Evolutionary conservation across 2,329 filamentous ascomycete genomes (phyloP).

Genomic region (Boeremia exigua): DNA sequence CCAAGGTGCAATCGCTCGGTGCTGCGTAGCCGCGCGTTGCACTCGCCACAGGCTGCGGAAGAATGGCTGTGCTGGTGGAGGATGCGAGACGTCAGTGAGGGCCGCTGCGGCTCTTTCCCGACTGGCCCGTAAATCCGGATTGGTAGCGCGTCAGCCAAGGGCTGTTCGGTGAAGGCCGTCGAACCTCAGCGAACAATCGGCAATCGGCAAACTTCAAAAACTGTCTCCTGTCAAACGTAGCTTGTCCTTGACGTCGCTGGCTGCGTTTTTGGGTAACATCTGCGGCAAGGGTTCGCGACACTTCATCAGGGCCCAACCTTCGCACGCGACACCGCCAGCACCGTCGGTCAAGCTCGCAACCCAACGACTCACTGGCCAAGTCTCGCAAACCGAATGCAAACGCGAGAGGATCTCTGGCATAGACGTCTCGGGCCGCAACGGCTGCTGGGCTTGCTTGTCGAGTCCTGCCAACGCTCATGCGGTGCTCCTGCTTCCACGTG

Average conservation of each 20-base stretch:
- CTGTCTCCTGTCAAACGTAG: not conserved
- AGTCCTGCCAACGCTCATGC: not conserved
- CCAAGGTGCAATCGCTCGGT: slow-evolving; percentile 8
- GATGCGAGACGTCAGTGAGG: slow-evolving; percentile 31
- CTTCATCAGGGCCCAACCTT: slow-evolving; percentile 1
- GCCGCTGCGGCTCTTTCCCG: slow-evolving; percentile 31
- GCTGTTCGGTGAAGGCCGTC: not conserved
- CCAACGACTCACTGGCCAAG: not conserved
- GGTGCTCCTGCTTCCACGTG: slow-evolving; percentile 1
- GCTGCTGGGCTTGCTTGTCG: not conserved
- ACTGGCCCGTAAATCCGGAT: slow-evolving; percentile 17
- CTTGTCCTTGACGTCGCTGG: not conserved
- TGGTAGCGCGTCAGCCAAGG: slow-evolving; percentile 15
- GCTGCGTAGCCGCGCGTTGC: slow-evolving; percentile 21
- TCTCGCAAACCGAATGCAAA: not conserved
- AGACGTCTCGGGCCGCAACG: not conserved
- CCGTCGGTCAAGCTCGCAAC: not conserved
- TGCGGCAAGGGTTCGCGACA: not conserved
- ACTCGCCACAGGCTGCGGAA: slow-evolving; percentile 25
- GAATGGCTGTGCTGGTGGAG: slow-evolving; percentile 24
- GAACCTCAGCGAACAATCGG: not conserved
- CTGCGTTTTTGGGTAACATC: not conserved
- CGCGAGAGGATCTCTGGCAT: too few relatives aligned
- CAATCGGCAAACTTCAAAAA: not conserved
- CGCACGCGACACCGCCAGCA: slow-evolving; percentile 19